Conservation (phyloP, 2,329 filamentous ascomycete genomes). For the Mollisia scopiformis region DNA sequence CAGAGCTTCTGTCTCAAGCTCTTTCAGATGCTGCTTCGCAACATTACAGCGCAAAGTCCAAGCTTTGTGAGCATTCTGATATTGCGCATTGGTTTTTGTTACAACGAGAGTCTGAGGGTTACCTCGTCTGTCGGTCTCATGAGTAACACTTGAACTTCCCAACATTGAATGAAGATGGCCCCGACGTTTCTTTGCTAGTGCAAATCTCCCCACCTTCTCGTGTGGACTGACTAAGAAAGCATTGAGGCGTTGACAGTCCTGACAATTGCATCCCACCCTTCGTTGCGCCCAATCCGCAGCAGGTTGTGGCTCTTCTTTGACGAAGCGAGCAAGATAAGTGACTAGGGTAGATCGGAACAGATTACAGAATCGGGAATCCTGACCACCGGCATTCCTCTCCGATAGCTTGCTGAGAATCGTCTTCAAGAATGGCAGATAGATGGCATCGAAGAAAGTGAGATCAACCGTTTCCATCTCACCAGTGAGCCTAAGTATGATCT, state of each 20-base stretch:
- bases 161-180: conserved; percentile 3
- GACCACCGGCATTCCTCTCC: background rate
- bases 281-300: background rate
- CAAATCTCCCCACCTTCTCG: background rate
- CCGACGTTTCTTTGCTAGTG: background rate
- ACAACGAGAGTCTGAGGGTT: conserved; percentile 14
- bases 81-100: conserved; percentile 13
- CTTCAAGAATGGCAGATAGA: background rate
- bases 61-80: background rate
- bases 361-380: background rate
- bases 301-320: background rate
- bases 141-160: background rate
- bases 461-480: background rate
- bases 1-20: background rate
- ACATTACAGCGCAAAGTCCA: conserved; percentile 5
- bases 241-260: background rate
- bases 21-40: conserved; percentile 5
- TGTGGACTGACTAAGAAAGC: background rate
- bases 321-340: background rate
- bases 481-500: background rate
- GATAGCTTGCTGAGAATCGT: background rate
- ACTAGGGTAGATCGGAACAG: background rate
- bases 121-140: conserved; percentile 9
- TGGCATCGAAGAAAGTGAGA: background rate
- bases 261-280: background rate